Base-by-base conservation (phyloP, 2,329 filamentous ascomycete genomes). In the Calonectria hawksworthii region DNA sequence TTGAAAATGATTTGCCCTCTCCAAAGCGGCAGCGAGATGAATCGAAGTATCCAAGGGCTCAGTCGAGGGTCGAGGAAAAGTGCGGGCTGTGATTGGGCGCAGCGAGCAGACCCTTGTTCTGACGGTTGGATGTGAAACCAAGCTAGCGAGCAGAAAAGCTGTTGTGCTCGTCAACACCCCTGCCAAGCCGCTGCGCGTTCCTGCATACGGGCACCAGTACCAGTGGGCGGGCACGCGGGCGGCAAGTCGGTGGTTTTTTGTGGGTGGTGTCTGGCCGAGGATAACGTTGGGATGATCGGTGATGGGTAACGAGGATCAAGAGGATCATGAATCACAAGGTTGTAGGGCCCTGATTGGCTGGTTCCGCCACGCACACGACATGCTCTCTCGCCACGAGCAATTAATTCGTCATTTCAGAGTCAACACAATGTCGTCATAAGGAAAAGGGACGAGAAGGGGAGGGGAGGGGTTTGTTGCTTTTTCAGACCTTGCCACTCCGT, bases 121-220 rank as follows among this genome's bases (percentile, higher is more conserved):
- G 64, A 61, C 51, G 21, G 67, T 70, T 74, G 61, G 59, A 70
- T 26, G 36, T 74, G 72, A 74, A 74, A 74, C 72, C 23, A 18
- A 59, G 67, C 72, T 74, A 74, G 61, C 61, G 34, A 52, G 13
- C 26, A 65, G 36, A 34, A 56, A 73, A 59, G 65, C 65, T 47
- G 64, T 34, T 34, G 32, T 47, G 66, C 36, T 56, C 18, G 36
- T 63, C 47, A 26, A 44, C 14, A 69, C 41, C 72, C 72, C 67
- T 74, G 72, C 41, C 61, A 47, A 32, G 61, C 72, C 61, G 44
- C 67, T 54, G 41, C 61, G 72, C 72, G 67, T 74, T 70, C 72
- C 72, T 74, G 72, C 72, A 74, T 61, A 59, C 69, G 59, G 56
- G 41, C 41, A 47, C 56, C 16, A n/a, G 67, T 34, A 41, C 44